These are phyloP conservation scores for Hapsidospora chrysogenum DNA, from an alignment of 495 filamentous ascomycete genomes.

Conservation along the genomic window DNA sequence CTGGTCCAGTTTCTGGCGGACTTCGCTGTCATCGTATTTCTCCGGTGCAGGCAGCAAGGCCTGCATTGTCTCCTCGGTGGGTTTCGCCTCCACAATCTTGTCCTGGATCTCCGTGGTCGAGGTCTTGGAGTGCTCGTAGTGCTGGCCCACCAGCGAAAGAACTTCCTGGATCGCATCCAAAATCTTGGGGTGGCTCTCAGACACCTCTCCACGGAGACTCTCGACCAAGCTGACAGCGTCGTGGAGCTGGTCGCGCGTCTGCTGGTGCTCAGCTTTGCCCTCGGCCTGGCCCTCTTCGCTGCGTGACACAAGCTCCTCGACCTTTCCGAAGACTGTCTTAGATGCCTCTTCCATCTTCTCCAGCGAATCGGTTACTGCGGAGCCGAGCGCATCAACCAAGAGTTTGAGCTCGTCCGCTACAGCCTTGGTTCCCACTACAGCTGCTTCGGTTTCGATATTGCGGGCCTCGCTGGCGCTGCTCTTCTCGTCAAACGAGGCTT, in stretches of 20 bases:
- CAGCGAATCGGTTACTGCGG: conserved; percentile 63
- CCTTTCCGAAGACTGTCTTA: conserved; percentile 61
- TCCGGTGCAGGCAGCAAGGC: conserved; percentile 21
- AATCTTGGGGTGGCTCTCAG: conserved; percentile 72
- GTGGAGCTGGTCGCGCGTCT: conserved; percentile 59
- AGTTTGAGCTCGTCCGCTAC: conserved; percentile 73
- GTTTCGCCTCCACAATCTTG: conserved; percentile 34
- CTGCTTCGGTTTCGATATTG: conserved; percentile 47
- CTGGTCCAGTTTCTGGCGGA: conserved; percentile 76
- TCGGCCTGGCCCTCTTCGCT: conserved; percentile 61
- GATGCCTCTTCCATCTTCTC: conserved; percentile 75
- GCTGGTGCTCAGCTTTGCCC: conserved; percentile 55
- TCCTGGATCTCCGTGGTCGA: conserved; percentile 29
- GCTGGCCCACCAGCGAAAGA: conserved; percentile 60
- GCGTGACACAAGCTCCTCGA: conserved; percentile 61
- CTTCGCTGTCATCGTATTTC: conserved; percentile 47
- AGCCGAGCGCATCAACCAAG: conserved; percentile 68
- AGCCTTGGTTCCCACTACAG: conserved; percentile 52
- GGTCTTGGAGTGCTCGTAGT: conserved; percentile 54
- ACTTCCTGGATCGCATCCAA: conserved; percentile 68
- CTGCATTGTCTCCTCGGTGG: conserved; percentile 14
- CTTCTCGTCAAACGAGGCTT: conserved; percentile 50
- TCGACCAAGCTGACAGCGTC: conserved; percentile 55
- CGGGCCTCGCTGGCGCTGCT: conserved; percentile 49
- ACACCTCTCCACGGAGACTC: conserved; percentile 54